phyloP scores from a whole-genome alignment of 768 basidiomycete species.

The Hebeloma cylindrosporum region DNA sequence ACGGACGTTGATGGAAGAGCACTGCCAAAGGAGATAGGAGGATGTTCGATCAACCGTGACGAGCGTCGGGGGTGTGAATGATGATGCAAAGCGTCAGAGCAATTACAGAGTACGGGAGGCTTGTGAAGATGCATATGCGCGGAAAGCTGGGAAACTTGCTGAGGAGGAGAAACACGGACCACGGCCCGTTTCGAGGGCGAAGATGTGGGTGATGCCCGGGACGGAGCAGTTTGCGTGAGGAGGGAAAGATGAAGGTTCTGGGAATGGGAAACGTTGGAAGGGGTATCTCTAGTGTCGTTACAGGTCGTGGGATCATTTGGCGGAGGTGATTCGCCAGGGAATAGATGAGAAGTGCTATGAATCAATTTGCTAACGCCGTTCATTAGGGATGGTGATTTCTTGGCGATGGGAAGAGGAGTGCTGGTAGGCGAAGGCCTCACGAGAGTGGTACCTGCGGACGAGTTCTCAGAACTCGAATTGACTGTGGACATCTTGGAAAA shows the following conservation, averaged over 20 bases:
- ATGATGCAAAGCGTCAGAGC: slow-evolving; percentile 23
- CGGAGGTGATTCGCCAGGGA: slow-evolving; percentile 18
- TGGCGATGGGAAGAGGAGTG: slow-evolving; percentile 31
- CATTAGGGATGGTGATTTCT: slow-evolving; percentile 25
- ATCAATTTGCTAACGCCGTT: slow-evolving; percentile 28
- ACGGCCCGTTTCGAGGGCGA: slow-evolving; percentile 25
- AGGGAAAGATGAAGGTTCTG: slow-evolving; percentile 47
- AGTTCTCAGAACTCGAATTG: slow-evolving; percentile 35
- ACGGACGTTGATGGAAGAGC: slow-evolving; percentile 6
- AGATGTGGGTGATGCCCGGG: slow-evolving; percentile 28
- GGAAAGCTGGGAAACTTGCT: slow-evolving; percentile 41
- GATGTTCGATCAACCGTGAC: slow-evolving; percentile 18
- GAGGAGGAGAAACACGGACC: slow-evolving; percentile 38
- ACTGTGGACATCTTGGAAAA: slow-evolving; percentile 37
- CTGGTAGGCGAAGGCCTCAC: slow-evolving; percentile 41
- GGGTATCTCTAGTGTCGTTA: slow-evolving; percentile 13
- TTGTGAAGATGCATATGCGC: slow-evolving; percentile 38
- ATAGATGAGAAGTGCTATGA: slow-evolving; percentile 20
- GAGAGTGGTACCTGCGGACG: slow-evolving; percentile 41
- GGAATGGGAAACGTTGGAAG: slow-evolving; percentile 16
- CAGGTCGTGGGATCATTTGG: slow-evolving; percentile 15
- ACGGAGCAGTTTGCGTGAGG: slow-evolving; percentile 64
- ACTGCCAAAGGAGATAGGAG: slow-evolving; percentile 14
- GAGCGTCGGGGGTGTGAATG: slow-evolving; percentile 19
- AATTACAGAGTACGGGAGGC: slow-evolving; percentile 29